Percentiles rank a stretch among this genome's conserved stretches.
Conservation (phyloP, 2,329 filamentous ascomycete species). For the Conoideocrella luteorostrata region DNA sequence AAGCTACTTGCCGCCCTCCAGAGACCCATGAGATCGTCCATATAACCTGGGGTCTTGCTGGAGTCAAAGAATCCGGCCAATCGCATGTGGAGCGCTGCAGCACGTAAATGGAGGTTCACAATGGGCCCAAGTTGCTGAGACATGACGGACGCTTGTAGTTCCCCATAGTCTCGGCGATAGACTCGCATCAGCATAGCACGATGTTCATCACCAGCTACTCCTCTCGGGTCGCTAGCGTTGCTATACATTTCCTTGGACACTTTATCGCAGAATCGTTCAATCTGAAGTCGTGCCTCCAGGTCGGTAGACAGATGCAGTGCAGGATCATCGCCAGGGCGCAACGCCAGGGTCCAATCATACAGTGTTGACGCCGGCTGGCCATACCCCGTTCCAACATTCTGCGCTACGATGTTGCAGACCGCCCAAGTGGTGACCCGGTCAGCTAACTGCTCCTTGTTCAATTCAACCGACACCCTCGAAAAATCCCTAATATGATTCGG, state of each 20-base stretch:
- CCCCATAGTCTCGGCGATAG: slow-evolving; percentile 58
- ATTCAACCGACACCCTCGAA: slow-evolving; percentile 64
- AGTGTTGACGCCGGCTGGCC: slow-evolving; percentile 73
- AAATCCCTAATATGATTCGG: slow-evolving; percentile 81
- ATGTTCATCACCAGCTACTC: slow-evolving; percentile 61
- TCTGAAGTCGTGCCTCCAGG: slow-evolving; percentile 61
- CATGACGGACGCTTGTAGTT: slow-evolving; percentile 55
- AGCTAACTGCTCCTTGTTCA: slow-evolving; percentile 72
- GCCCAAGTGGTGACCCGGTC: slow-evolving; percentile 79
- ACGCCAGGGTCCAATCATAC: slow-evolving; percentile 67
- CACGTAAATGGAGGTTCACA: slow-evolving; percentile 61
- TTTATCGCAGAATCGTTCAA: slow-evolving; percentile 71
- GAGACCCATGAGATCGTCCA: slow-evolving; percentile 67
- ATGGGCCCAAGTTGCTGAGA: slow-evolving; percentile 53
- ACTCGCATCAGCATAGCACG: slow-evolving; percentile 61
- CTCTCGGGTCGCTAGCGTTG: slow-evolving; percentile 65
- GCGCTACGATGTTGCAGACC: slow-evolving; percentile 77
- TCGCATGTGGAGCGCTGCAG: slow-evolving; percentile 68
- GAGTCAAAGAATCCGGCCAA: slow-evolving; percentile 78
- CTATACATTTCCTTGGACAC: slow-evolving; percentile 75
- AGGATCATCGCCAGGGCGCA: slow-evolving; percentile 52
- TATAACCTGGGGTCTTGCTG: slow-evolving; percentile 62
- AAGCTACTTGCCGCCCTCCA: slow-evolving; percentile 68
- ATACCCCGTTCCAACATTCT: slow-evolving; percentile 76
- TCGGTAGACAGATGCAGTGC: slow-evolving; percentile 54